phyloP scores from a whole-genome alignment of 2,329 filamentous ascomycete genomes.

The Cordyceps fumosorosea region DNA sequence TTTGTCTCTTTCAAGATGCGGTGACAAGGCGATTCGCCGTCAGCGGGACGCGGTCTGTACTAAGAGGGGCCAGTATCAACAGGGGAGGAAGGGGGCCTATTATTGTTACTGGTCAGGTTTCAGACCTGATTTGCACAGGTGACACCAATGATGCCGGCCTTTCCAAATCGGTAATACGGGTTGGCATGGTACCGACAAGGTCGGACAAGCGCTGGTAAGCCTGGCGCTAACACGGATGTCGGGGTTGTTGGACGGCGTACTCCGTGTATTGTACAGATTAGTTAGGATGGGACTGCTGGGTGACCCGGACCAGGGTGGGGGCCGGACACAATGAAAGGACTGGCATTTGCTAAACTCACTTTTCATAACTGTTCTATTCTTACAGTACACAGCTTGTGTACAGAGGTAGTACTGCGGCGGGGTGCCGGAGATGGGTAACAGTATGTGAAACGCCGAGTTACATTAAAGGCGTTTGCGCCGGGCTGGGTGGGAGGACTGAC shows the following conservation, averaged over 20 bases:
- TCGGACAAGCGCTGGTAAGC: not conserved
- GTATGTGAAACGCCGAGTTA: no score
- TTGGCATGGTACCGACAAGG: not conserved
- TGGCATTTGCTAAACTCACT: no score
- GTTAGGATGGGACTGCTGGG: not conserved
- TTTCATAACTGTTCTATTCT: no score
- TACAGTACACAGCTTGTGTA: no score
- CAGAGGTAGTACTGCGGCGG: no score
- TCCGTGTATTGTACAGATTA: no score
- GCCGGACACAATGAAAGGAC: no score
- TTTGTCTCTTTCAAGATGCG: not conserved
- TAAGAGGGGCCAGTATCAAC: not conserved
- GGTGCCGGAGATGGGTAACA: no score
- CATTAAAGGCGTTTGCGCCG: no score
- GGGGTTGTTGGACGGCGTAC: not conserved
- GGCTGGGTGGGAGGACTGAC: no score
- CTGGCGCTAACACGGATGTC: not conserved
- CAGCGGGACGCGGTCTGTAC: not conserved
- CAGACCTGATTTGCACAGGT: not conserved
- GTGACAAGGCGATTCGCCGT: not conserved
- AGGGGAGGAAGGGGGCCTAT: not conserved
- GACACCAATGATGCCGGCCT: not conserved
- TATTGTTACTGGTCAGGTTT: not conserved
- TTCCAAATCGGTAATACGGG: not conserved
- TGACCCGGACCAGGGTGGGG: not conserved